Percentiles rank a stretch among this genome's conserved stretches.
Evolutionary conservation across 345 rosid genomes (phyloP).

Genomic region (Acer negundo): DNA sequence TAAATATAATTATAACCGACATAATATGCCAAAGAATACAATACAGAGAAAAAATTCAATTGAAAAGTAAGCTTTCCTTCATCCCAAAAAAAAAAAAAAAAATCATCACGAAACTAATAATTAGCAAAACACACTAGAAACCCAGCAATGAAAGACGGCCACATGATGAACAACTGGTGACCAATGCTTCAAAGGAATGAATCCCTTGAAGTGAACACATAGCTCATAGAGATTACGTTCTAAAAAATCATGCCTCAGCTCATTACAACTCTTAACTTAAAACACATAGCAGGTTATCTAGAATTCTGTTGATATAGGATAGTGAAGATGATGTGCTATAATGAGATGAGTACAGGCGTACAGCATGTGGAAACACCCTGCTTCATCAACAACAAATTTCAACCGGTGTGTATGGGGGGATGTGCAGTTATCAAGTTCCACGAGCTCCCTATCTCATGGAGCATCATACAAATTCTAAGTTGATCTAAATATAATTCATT

Average conservation of each 20-base stretch:
- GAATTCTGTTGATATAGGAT: background rate
- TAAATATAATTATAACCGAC: background rate
- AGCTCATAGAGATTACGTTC: no score
- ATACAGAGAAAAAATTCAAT: background rate
- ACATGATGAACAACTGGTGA: background rate
- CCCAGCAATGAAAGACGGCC: background rate
- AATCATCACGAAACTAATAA: background rate
- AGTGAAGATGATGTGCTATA: background rate
- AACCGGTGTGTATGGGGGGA: background rate
- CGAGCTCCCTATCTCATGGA: background rate
- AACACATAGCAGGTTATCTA: background rate
- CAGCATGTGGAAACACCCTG: background rate
- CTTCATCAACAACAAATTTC: background rate
- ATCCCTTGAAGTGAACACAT: background rate
- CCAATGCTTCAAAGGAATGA: background rate
- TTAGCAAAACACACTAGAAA: background rate
- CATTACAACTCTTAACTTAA: background rate
- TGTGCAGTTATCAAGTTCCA: background rate
- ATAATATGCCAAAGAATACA: background rate
- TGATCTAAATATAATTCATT: background rate
- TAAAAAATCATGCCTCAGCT: conserved; percentile 1
- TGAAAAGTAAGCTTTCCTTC: background rate
- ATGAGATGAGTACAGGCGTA: background rate
- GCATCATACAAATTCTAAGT: conserved; percentile 5
- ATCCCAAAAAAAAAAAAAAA: background rate